Conservation (phyloP, 257 asterid genomes). For the Paraleonurus japonicus region DNA sequence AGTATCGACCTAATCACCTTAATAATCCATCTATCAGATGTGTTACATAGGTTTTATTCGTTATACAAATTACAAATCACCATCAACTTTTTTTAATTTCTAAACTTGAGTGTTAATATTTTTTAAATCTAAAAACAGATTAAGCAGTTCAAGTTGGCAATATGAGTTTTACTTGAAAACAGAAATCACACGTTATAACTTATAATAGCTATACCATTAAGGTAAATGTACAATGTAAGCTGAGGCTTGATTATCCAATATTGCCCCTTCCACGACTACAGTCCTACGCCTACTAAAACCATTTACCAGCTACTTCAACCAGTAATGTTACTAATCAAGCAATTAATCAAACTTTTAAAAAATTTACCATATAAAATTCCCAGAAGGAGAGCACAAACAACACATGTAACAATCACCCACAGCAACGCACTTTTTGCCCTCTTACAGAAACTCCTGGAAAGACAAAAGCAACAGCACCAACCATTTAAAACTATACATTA, state of each 20-base stretch:
- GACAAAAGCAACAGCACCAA: slow-evolving; percentile 9
- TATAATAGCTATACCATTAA: neutral
- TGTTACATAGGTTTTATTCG: neutral
- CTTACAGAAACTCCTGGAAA: slow-evolving; percentile 63
- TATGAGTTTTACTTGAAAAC: neutral
- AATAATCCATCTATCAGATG: neutral
- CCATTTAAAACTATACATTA: slow-evolving; percentile 2
- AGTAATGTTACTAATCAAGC: neutral
- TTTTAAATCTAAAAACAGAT: neutral
- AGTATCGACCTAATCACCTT: neutral
- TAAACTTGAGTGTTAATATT: neutral
- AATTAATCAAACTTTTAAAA: neutral
- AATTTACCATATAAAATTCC: slow-evolving; percentile 79
- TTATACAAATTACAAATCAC: neutral
- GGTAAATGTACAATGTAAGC: neutral
- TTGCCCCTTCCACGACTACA: neutral
- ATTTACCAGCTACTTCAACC: slow-evolving; percentile 3
- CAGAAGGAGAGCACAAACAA: slow-evolving; percentile 71
- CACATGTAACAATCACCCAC: slow-evolving; percentile 72
- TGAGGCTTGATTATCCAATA: neutral
- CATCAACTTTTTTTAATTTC: neutral
- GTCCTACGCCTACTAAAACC: neutral
- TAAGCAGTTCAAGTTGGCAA: neutral
- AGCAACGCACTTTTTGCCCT: slow-evolving; percentile 74
- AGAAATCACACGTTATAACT: neutral